Evolutionary conservation across 768 basidiomycete species (phyloP).

Genomic region (Boletus reticulatus): DNA sequence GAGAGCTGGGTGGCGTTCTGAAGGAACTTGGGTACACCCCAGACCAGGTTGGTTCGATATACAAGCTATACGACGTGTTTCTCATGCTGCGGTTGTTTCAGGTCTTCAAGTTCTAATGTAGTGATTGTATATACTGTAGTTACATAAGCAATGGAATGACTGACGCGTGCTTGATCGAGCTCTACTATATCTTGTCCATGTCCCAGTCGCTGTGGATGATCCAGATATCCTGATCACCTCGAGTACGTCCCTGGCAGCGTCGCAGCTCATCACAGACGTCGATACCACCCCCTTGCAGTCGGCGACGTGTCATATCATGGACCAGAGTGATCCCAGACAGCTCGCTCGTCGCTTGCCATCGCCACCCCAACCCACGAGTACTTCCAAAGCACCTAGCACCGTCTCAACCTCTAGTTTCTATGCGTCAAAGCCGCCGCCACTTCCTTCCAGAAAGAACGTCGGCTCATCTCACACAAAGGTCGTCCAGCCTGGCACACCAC

Average conservation of each 20-base stretch:
- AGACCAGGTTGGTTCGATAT: slow-evolving; percentile 63
- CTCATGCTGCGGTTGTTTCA: slow-evolving; percentile 13
- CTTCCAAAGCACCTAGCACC: slow-evolving; percentile 25
- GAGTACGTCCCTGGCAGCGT: background rate
- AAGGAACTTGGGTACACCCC: slow-evolving; percentile 84
- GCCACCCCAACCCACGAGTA: slow-evolving; percentile 47
- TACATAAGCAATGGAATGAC: slow-evolving; percentile 25
- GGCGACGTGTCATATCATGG: slow-evolving; percentile 36
- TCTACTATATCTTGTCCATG: background rate
- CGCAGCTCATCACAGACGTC: background rate
- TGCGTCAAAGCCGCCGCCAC: slow-evolving; percentile 34
- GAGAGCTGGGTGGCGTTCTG: slow-evolving; percentile 75
- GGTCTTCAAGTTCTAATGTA: slow-evolving; percentile 42
- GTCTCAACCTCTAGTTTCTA: slow-evolving; percentile 30
- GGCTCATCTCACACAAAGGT: slow-evolving; percentile 40
- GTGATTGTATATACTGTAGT: slow-evolving; percentile 12
- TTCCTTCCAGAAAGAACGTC: slow-evolving; percentile 31
- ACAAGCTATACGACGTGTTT: background rate
- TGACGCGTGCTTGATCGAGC: slow-evolving; percentile 29
- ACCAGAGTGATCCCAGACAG: slow-evolving; percentile 44
- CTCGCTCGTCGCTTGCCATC: slow-evolving; percentile 26
- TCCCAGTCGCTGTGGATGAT: slow-evolving; percentile 8
- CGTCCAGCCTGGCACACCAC: slow-evolving; percentile 26
- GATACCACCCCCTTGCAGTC: slow-evolving; percentile 8
- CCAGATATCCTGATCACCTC: slow-evolving; percentile 18